These are phyloP conservation scores for Hortaea sp. DNA, from an alignment of 2,329 filamentous ascomycete genomes.

Conservation along the genomic window DNA sequence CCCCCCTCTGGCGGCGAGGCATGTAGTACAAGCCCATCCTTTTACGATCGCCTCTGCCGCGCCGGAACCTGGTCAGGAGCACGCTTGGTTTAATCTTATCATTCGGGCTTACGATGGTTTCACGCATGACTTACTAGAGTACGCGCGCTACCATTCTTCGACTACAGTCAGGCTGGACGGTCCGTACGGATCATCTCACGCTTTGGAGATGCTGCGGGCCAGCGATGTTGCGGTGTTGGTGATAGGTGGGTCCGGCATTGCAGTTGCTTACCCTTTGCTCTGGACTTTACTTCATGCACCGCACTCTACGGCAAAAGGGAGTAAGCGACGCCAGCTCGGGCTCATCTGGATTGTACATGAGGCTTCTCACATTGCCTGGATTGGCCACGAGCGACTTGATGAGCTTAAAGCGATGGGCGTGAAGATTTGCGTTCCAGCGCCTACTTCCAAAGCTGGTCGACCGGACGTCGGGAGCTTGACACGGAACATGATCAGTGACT, in stretches of 20 bases:
- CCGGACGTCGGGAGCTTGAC: constrained; percentile 43
- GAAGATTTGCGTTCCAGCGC: constrained; percentile 43
- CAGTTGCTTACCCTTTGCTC: constrained; percentile 51
- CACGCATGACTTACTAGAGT: constrained; percentile 43
- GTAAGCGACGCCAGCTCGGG: constrained; percentile 17
- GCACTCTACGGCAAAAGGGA: constrained; percentile 1
- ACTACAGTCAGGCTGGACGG: constrained; percentile 49
- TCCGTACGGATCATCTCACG: constrained; percentile 51
- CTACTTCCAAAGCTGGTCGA: constrained; percentile 44
- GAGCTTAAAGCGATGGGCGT: constrained; percentile 42
- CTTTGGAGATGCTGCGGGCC: constrained; percentile 42
- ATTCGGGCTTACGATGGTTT: constrained; percentile 53
- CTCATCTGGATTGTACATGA: constrained; percentile 53
- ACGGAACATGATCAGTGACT: constrained; percentile 25
- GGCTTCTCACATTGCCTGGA: constrained; percentile 43
- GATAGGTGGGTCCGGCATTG: constrained; percentile 56
- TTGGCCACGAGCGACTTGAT: constrained; percentile 39
- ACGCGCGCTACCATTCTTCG: constrained; percentile 37
- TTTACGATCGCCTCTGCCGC: constrained; percentile 57
- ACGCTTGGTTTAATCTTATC: constrained; percentile 47
- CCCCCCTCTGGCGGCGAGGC: constrained; percentile 42
- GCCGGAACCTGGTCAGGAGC: constrained; percentile 28
- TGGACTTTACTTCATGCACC: constrained; percentile 31
- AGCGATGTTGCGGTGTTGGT: constrained; percentile 45
- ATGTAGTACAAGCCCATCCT: constrained; percentile 52